phyloP scores from a whole-genome alignment of 352 stramenopile genomes.

The Pythium brassicae region DNA sequence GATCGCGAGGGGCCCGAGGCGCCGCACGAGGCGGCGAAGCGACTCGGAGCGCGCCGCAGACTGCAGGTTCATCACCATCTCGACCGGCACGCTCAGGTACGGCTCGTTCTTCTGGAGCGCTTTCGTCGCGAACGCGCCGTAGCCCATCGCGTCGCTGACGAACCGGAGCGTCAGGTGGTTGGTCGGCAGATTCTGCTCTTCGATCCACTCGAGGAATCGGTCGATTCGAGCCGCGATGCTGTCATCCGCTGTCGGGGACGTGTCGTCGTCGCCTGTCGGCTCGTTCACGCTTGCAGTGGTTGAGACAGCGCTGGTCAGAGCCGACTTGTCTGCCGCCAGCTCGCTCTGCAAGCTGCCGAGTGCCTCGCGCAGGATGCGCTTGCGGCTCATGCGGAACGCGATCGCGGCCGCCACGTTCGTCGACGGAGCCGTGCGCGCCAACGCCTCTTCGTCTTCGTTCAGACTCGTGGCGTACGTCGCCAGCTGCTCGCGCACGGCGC shows the following conservation, averaged over 20 bases:
- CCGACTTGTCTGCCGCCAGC: neutral
- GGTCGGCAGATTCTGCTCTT: constrained; percentile 22
- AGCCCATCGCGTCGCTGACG: constrained; percentile 45
- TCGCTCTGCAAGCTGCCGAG: constrained; percentile 9
- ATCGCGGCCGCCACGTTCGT: constrained; percentile 18
- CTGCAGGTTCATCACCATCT: constrained; percentile 62
- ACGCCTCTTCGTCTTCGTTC: constrained; percentile 21
- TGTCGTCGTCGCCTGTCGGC: neutral
- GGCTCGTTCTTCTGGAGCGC: constrained; percentile 42
- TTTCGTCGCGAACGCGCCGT: constrained; percentile 61
- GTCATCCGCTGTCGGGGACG: neutral
- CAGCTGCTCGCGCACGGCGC: constrained; percentile 16
- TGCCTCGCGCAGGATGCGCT: constrained; percentile 38
- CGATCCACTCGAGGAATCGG: constrained; percentile 49
- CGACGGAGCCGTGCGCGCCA: neutral
- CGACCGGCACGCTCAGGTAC: constrained; percentile 78
- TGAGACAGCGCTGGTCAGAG: neutral
- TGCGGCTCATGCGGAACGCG: constrained; percentile 46
- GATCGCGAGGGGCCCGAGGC: constrained; percentile 10
- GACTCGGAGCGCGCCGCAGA: constrained; percentile 48
- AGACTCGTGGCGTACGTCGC: constrained; percentile 35
- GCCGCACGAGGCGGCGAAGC: constrained; percentile 27
- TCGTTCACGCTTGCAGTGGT: neutral
- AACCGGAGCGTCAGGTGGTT: constrained; percentile 61
- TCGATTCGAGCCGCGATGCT: constrained; percentile 13